Evolutionary conservation across 495 filamentous ascomycete species (phyloP).

Genomic region (Penicillium ochrochloron): DNA sequence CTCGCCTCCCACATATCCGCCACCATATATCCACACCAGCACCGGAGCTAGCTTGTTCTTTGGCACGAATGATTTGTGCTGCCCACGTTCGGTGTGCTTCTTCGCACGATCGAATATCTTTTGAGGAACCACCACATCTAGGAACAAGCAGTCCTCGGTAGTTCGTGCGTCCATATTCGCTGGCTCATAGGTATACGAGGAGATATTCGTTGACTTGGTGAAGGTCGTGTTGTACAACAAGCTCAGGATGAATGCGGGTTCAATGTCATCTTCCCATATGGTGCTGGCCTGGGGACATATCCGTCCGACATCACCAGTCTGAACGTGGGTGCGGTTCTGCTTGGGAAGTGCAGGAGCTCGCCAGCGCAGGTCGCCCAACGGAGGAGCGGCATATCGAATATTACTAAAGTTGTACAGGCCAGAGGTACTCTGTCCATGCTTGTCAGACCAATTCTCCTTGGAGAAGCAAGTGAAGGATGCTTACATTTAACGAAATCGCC

Average conservation of each 20-base stretch:
- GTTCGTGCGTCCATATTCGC: constrained; percentile 46
- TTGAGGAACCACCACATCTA: constrained; percentile 56
- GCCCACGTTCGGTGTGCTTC: constrained; percentile 16
- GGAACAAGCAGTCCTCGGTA: constrained; percentile 62
- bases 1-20: constrained; percentile 57
- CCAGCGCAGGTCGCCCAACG: constrained; percentile 57
- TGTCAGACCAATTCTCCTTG: constrained; percentile 7
- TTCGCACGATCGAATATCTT: constrained; percentile 41
- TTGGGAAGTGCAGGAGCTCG: constrained; percentile 49
- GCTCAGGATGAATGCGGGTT: constrained; percentile 26
- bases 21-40: constrained; percentile 65
- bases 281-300: constrained; percentile 58
- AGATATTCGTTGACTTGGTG: constrained; percentile 37
- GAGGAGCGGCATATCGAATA: constrained; percentile 63
- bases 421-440: constrained; percentile 22
- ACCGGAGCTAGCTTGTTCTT: constrained; percentile 51
- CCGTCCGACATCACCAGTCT: constrained; percentile 48
- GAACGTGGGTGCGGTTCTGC: constrained; percentile 39
- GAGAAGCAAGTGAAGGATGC: neutral
- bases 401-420: constrained; percentile 61
- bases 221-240: constrained; percentile 38
- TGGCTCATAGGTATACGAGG: constrained; percentile 31
- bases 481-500: constrained; percentile 51
- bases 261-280: constrained; percentile 31
- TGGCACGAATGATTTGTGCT: constrained; percentile 21